phyloP scores from a whole-genome alignment of 805 yeast genomes.

The Kuraishia ogatae region DNA sequence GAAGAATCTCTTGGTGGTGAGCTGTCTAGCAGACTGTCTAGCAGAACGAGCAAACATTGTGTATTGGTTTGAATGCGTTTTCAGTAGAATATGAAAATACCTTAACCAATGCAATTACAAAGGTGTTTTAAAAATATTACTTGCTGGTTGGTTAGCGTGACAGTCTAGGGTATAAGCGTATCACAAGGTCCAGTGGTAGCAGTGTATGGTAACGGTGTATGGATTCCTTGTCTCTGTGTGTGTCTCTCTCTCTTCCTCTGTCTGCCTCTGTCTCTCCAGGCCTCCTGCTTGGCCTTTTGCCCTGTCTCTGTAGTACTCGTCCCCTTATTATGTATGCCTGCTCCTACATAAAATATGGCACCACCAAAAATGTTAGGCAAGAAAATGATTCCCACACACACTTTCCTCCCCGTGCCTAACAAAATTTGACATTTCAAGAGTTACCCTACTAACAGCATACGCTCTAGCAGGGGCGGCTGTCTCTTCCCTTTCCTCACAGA shows the following conservation, averaged over 20 bases:
- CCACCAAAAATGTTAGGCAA: neutral
- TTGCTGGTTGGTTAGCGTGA: too few species aligned
- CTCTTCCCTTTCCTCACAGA: neutral
- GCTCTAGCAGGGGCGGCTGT: neutral
- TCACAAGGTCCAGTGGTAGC: too few species aligned
- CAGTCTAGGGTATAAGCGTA: too few species aligned
- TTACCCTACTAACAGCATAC: neutral
- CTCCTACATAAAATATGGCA: neutral
- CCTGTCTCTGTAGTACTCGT: too few species aligned
- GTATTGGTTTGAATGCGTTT: neutral
- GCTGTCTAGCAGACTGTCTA: constrained; percentile 11
- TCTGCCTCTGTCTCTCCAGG: neutral
- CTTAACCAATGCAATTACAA: too few species aligned
- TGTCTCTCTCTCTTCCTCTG: too few species aligned
- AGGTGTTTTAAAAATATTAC: too few species aligned
- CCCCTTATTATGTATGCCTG: neutral
- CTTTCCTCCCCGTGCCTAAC: neutral
- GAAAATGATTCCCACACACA: neutral
- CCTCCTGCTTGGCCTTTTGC: neutral
- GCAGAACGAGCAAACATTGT: constrained; percentile 22
- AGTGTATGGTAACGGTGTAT: too few species aligned
- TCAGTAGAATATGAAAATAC: too few species aligned
- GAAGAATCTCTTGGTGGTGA: constrained; percentile 34
- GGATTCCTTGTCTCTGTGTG: too few species aligned
- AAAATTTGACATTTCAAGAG: neutral